phyloP scores from a whole-genome alignment of 768 basidiomycete genomes.

The Agaricus subrufescens region DNA sequence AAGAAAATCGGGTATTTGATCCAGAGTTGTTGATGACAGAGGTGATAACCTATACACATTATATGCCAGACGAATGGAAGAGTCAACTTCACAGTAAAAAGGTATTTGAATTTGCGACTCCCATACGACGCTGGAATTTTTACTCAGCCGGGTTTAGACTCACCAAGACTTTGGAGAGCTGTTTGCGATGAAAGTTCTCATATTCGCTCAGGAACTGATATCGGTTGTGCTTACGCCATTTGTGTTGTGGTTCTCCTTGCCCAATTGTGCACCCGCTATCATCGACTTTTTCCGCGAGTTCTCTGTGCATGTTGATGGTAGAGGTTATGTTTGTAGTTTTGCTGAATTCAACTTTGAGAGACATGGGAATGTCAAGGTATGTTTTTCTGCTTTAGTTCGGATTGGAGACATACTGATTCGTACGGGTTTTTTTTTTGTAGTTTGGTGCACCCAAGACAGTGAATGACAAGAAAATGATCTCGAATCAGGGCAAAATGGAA shows the following conservation, averaged over 20 bases:
- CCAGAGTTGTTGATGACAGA: constrained; percentile 90
- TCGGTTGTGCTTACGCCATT: constrained; percentile 94
- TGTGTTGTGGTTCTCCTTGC: constrained; percentile 90
- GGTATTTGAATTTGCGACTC: constrained; percentile 32
- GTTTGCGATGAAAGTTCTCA: constrained; percentile 88
- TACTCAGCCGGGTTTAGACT: constrained; percentile 41
- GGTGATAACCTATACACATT: constrained; percentile 92
- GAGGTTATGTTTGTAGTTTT: constrained; percentile 97
- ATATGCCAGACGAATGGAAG: constrained; percentile 93
- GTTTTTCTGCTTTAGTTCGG: background rate
- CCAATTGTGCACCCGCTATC: constrained; percentile 82
- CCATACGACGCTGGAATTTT: background rate
- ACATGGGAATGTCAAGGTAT: constrained; percentile 86
- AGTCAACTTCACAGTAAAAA: constrained; percentile 83
- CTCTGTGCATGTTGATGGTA: constrained; percentile 91
- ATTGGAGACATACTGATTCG: background rate
- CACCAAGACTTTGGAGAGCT: constrained; percentile 89
- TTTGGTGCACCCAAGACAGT: constrained; percentile 79
- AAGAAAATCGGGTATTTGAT: constrained; percentile 90
- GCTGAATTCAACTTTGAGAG: constrained; percentile 97
- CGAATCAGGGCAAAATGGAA: constrained; percentile 98
- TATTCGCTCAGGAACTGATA: constrained; percentile 83
- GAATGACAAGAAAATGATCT: constrained; percentile 70
- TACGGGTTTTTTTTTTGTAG: constrained; percentile 27
- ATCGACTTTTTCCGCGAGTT: constrained; percentile 99